phyloP scores from a whole-genome alignment of 2,329 filamentous ascomycete genomes.

The Aspergillus brunneoviolaceus region DNA sequence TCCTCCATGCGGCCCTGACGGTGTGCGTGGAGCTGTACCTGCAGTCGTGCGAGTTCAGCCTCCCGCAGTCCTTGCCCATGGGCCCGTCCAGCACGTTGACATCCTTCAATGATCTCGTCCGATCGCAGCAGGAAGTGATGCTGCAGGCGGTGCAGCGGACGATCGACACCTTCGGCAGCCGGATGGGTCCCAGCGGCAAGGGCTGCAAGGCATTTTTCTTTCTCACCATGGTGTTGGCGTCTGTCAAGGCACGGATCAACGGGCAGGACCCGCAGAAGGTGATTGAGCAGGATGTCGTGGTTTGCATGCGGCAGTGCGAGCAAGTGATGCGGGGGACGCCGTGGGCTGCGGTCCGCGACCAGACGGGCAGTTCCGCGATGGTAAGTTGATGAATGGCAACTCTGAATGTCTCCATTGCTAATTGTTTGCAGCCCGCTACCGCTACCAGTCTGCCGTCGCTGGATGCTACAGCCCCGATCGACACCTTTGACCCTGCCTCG shows the following conservation, averaged over 20 bases:
- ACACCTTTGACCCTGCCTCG: constrained; percentile 26
- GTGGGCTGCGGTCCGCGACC: constrained; percentile 23
- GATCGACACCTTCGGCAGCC: constrained; percentile 28
- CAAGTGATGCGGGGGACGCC: constrained; percentile 25
- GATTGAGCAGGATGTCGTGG: constrained; percentile 25
- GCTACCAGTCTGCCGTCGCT: constrained; percentile 11
- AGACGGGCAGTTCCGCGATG: constrained; percentile 12
- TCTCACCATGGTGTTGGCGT: constrained; percentile 28
- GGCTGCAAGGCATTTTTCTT: constrained; percentile 34
- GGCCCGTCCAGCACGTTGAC: constrained; percentile 13
- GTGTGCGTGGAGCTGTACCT: constrained; percentile 35
- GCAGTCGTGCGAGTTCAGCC: constrained; percentile 28
- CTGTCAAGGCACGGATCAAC: constrained; percentile 33
- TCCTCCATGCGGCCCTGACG: constrained; percentile 33
- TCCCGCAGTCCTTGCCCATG: constrained; percentile 6
- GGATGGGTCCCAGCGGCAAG: constrained; percentile 27
- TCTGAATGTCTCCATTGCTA: constrained; percentile 3
- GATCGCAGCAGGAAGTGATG: constrained; percentile 33
- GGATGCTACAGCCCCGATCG: constrained; percentile 20
- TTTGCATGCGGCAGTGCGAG: constrained; percentile 24
- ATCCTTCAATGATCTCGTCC: constrained; percentile 31
- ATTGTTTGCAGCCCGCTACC: constrained; percentile 17
- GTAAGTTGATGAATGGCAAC: constrained; percentile 14
- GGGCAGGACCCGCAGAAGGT: constrained; percentile 28
- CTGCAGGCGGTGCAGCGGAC: constrained; percentile 31